Percentiles rank a stretch among this genome's conserved stretches.
phyloP scores from a whole-genome alignment of 495 filamentous ascomycete species.

The Neurospora cerealis region DNA sequence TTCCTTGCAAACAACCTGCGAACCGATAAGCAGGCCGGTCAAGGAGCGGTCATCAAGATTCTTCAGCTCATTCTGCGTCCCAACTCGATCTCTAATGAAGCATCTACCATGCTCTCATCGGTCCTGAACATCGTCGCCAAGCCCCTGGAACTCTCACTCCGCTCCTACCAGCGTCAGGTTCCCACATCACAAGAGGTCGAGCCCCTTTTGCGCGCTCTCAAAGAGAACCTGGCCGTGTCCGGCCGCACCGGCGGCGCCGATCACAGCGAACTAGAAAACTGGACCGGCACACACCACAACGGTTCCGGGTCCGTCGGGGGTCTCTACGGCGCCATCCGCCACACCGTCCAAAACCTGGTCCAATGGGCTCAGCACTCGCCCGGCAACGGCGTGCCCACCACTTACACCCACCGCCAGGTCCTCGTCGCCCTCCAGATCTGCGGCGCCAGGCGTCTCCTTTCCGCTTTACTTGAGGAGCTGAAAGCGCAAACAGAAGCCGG shows the following conservation, averaged over 20 bases:
- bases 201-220: conserved; percentile 59
- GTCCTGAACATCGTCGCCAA: conserved; percentile 76
- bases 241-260: conserved; percentile 54
- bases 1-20: conserved; percentile 81
- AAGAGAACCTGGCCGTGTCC: conserved; percentile 54
- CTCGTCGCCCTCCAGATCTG: conserved; percentile 56
- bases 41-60: conserved; percentile 62
- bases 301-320: conserved; percentile 43
- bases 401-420: conserved; percentile 73
- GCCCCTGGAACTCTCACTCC: conserved; percentile 64
- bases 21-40: conserved; percentile 37
- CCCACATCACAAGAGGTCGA: conserved; percentile 61
- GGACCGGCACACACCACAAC: conserved; percentile 40
- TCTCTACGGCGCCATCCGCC: conserved; percentile 49
- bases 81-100: conserved; percentile 68
- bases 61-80: conserved; percentile 68
- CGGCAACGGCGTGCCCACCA: conserved; percentile 55
- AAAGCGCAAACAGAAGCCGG: conserved; percentile 38
- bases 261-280: conserved; percentile 65
- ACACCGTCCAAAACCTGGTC: conserved; percentile 56
- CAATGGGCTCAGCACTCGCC: conserved; percentile 61
- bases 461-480: conserved; percentile 59
- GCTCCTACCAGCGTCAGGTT: conserved; percentile 58
- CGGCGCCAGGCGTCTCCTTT: conserved; percentile 54
- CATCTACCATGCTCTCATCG: conserved; percentile 66